These are phyloP conservation scores for Anisodus tanguticus DNA, from an alignment of 257 asterid genomes.

Conservation along the genomic window DNA sequence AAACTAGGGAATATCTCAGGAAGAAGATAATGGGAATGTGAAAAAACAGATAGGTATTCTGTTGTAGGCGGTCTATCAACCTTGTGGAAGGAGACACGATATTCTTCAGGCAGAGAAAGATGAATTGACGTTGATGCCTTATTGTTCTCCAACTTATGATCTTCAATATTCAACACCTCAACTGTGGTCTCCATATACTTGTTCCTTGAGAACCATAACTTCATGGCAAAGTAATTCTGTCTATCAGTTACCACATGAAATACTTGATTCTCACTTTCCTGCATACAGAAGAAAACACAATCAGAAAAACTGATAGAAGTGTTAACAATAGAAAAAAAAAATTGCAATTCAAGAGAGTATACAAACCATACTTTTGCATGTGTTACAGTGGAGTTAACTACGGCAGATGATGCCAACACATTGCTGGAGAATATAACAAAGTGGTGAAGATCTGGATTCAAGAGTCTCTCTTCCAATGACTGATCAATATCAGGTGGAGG, in stretches of 20 bases:
- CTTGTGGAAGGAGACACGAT: slow-evolving; percentile 75
- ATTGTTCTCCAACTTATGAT: slow-evolving; percentile 56
- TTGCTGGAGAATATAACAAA: slow-evolving; percentile 83
- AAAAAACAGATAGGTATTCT: slow-evolving; percentile 74
- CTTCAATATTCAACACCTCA: slow-evolving; percentile 88
- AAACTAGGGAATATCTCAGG: slow-evolving; percentile 72
- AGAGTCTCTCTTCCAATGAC: slow-evolving; percentile 54
- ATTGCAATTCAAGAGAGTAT: slow-evolving; percentile 26
- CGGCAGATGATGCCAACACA: slow-evolving; percentile 85
- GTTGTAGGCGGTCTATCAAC: slow-evolving; percentile 69
- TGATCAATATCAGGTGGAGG: slow-evolving; percentile 58
- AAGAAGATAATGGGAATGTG: slow-evolving; percentile 86
- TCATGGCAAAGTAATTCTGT: slow-evolving; percentile 90
- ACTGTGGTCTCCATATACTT: slow-evolving; percentile 77
- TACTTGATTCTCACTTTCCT: slow-evolving; percentile 80
- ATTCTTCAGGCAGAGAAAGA: slow-evolving; percentile 86
- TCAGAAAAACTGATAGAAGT: slow-evolving; percentile 33
- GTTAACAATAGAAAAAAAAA: slow-evolving; percentile 29
- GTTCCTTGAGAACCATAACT: slow-evolving; percentile 73
- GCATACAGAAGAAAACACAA: slow-evolving; percentile 40
- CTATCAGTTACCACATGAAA: slow-evolving; percentile 91
- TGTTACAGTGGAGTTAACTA: slow-evolving; percentile 79
- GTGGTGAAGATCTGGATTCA: slow-evolving; percentile 77
- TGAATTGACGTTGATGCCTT: slow-evolving; percentile 51
- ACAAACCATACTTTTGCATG: slow-evolving; percentile 69